Base-by-base conservation (phyloP, 2,329 filamentous ascomycete species). In the Botrytis aclada region DNA sequence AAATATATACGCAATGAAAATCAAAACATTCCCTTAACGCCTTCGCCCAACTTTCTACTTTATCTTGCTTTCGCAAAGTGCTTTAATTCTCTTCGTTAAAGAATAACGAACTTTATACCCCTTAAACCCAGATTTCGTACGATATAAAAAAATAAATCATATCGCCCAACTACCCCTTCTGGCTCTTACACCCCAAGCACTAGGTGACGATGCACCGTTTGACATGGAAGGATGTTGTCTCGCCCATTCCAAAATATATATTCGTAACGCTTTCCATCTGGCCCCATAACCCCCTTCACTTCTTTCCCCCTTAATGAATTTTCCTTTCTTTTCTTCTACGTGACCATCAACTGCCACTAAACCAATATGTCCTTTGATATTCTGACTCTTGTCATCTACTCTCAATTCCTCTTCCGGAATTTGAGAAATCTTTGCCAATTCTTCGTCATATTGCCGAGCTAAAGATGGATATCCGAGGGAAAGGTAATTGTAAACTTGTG, bases 401-500 rank as follows among this genome's bases (percentile, higher is more conserved):
- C 90, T 85, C 63, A 98, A 86, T 71, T 95, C 91, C 4, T 86
- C 84, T 12, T 95, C 80, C 0, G 88, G 81, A 10, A 97, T 89
- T 16, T 87, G 86, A 45, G 91, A 92, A 72, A 98, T 97, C 80
- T 92, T 93, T 77, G 90, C 89, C 32, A 98, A 85, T 84, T 98
- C 95, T 18, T 90, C 88, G 80, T 98, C 95, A 79, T 93, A 98
- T 54, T 89, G 87, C 34, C 92, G 89, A 18, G 95, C 95, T 79
- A 94, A 89, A 47, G 93, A 91, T 4, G 95, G 95, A 81, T 98
- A 98, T 8, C 95, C 95, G 8, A 98, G 87, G 0, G 94, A 97
- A 25, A 98, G 86, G 82, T 98, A 98, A 82, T 98, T 98, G 86
- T 97, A 98, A 12, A 98, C 95, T 82, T 98, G 95, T 0, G 95